Evolutionary conservation across 495 filamentous ascomycete genomes (phyloP).

Genomic region (Tuber calosporum): DNA sequence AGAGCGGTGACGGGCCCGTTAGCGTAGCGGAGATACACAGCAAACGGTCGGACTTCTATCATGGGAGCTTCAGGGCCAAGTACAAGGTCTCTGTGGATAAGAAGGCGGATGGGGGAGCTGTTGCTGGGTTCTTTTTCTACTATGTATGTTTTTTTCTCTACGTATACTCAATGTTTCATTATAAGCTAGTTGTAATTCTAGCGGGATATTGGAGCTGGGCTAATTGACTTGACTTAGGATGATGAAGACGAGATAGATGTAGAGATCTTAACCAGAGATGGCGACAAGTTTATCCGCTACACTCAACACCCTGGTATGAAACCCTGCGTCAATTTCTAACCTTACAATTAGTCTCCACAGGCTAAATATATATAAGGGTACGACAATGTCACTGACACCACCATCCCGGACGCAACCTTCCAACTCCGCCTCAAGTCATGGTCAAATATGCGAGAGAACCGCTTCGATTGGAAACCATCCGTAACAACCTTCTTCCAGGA

Average conservation of each 20-base stretch:
- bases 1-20: conserved; percentile 20
- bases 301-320: conserved; percentile 39
- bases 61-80: conserved; percentile 40
- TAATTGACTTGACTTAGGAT: conserved; percentile 21
- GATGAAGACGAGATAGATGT: conserved; percentile 38
- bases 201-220: background rate
- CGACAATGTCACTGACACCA: conserved; percentile 11
- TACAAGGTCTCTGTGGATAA: conserved; percentile 24
- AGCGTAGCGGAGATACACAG: conserved; percentile 36
- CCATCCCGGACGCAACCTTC: conserved; percentile 24
- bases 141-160: conserved; percentile 22
- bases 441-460: conserved; percentile 34
- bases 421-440: conserved; percentile 26
- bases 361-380: conserved; percentile 20
- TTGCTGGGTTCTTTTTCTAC: conserved; percentile 40
- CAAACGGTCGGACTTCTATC: conserved; percentile 29
- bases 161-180: background rate
- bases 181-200: background rate
- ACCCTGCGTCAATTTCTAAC: background rate
- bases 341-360: background rate
- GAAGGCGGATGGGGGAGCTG: conserved; percentile 27
- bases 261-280: conserved; percentile 34
- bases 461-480: conserved; percentile 35
- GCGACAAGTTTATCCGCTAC: conserved; percentile 27
- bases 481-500: conserved; percentile 38